Base-by-base conservation (phyloP, 2,329 filamentous ascomycete species). In the Fusarium sp. region DNA sequence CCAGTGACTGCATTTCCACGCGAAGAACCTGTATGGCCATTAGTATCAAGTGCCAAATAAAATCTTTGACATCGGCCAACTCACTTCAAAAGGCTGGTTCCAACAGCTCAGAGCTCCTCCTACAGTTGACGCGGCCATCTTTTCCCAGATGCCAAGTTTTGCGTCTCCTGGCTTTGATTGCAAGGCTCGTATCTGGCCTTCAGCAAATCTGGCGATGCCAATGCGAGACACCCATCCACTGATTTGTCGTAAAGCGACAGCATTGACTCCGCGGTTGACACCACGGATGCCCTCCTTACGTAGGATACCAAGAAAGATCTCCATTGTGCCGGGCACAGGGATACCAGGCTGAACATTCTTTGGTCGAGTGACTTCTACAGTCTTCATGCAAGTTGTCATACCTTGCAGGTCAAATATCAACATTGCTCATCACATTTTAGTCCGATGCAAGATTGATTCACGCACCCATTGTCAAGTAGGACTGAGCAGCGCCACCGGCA, bases 61-160 rank as follows among this genome's bases (percentile, higher is more conserved):
- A 6, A 29, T 7, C 27, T 29, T 29, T 29, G 27, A 29, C 27
- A 29, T 29, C 27, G 27, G 27, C 27, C 8, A 9, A 45, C 57
- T 27, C 43, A 69, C 67, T 31, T 69, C 67, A 18, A 69, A 69
- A 24, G 67, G 67, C n/a, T 68, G 62, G 22, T 68, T 68, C 66
- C 62, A 68, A 16, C 66, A 68, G 57, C 66, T 69, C 20, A 66
- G 27, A 6, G 57, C 57, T 8, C 67, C 67, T 35, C 67, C 67
- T 22, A 69, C 54, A 27, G 63, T 62, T 16, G 67, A 56, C 27
- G 50, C 50, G 24, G 10, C 50, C 18, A 56, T 56, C 24, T 56
- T 56, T 18, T 56, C 50, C 50, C 29, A 56, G 6, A 56, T 20
- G 18, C 18, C 33, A 4, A 35, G 50, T n/a, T 56, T 56, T 4